Percentiles rank a stretch among this genome's conserved stretches.
Evolutionary conservation across 768 basidiomycete species (phyloP).

Genomic region (Russula sp.): DNA sequence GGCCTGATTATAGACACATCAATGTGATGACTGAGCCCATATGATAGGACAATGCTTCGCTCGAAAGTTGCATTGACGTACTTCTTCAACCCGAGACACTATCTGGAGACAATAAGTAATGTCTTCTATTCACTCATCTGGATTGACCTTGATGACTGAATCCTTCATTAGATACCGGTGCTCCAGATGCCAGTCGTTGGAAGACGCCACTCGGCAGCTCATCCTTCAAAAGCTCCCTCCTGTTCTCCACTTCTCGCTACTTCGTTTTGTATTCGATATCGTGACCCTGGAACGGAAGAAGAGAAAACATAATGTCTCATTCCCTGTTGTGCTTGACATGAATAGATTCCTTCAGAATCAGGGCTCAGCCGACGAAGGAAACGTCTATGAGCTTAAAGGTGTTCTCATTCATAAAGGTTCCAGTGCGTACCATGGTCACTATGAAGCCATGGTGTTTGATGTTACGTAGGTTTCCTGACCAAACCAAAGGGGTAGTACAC

Average conservation of each 20-base stretch:
- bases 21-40: neutral
- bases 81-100: slow-evolving; percentile 65
- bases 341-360: slow-evolving; percentile 40
- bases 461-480: slow-evolving; percentile 39
- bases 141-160: neutral
- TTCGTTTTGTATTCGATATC: slow-evolving; percentile 89
- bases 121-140: slow-evolving; percentile 1
- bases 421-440: slow-evolving; percentile 91
- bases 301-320: slow-evolving; percentile 73
- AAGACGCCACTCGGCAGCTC: slow-evolving; percentile 74
- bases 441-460: slow-evolving; percentile 81
- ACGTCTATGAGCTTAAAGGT: slow-evolving; percentile 76
- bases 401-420: slow-evolving; percentile 83
- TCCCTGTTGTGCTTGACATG: slow-evolving; percentile 73
- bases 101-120: slow-evolving; percentile 78
- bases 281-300: slow-evolving; percentile 78
- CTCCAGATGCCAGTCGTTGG: slow-evolving; percentile 59
- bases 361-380: slow-evolving; percentile 20
- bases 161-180: slow-evolving; percentile 61
- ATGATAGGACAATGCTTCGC: slow-evolving; percentile 54
- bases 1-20: slow-evolving; percentile 6
- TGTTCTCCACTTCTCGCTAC: slow-evolving; percentile 82
- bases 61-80: slow-evolving; percentile 66
- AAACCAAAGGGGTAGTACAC: neutral
- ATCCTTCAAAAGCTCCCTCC: slow-evolving; percentile 70